Evolutionary conservation across 2,329 filamentous ascomycete genomes (phyloP), one percentile per base, ranked within the genome.

Genomic region (Penicillium sp.): DNA sequence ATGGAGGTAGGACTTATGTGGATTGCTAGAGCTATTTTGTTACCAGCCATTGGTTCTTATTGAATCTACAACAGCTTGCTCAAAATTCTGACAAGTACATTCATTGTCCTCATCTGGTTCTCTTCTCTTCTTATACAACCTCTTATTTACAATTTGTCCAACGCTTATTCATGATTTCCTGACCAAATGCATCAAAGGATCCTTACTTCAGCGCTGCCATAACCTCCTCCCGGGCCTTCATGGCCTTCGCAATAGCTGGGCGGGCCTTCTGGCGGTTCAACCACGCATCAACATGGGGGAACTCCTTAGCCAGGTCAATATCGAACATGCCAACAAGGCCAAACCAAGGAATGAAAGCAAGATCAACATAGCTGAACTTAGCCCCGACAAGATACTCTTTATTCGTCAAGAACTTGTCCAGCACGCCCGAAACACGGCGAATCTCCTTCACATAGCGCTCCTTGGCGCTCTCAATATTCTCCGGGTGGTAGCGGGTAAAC

Each of bases 371-470:
- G 3, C 74, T 77, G 58, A 69, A 66, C 60, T 78, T 80, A 53
- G 76, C 72, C 44, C 76, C 79, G 1, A 80, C 77, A 4, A 82
- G 70, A 63, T 73, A 81, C 27, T 72, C 59, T 18, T 70, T 73
- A 60, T 70, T 69, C 58, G 71, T 65, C 35, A 81, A 66, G 33
- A 70, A 70, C 7, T 63, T 59, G 39, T 83, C 77, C 27, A 83
- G 68, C 4, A 83, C 80, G 16, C 71, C 70, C 3, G 75, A 67
- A 6, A 82, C 72, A 52, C 81, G 79, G 31, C 72, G 70, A 47
- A 79, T 72, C 61, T 83, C 80, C n/a, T 73, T 73, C 22, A 65
- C 60, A 65, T 82, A 83, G 18, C 81, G 77, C 16, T 81, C 74
- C 18, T 78, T 67, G 3, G 78, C 80, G 14, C 72, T 75, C 1